Evolutionary conservation across 2,329 filamentous ascomycete species (phyloP).

Genomic region (Aspergillus tubingensis): DNA sequence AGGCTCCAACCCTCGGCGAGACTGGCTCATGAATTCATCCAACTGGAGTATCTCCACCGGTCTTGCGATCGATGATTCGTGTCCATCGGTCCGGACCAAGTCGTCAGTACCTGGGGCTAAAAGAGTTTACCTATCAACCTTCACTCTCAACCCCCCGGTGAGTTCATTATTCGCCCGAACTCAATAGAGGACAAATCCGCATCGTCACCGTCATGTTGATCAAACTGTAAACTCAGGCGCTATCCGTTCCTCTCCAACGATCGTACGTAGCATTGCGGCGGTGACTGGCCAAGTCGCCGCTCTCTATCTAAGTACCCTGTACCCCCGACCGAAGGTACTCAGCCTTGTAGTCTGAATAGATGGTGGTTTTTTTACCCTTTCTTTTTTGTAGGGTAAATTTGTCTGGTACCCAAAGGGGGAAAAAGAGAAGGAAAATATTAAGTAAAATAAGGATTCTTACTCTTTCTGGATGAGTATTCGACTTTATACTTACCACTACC

Average conservation of each 20-base stretch:
- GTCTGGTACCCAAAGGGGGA: too few relatives aligned
- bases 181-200: slow-evolving; percentile 2
- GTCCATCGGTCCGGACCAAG: slow-evolving; percentile 25
- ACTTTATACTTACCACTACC: not conserved
- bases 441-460: too few relatives aligned
- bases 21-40: slow-evolving; percentile 12
- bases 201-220: slow-evolving; percentile 3
- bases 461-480: not conserved
- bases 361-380: not conserved
- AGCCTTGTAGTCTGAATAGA: not conserved
- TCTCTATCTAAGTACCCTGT: not conserved
- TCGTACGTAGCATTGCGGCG: not conserved
- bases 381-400: too few relatives aligned
- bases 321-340: not conserved
- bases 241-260: not conserved
- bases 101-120: slow-evolving; percentile 27
- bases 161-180: slow-evolving; percentile 15
- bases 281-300: not conserved
- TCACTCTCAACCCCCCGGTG: slow-evolving; percentile 5
- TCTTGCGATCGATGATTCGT: slow-evolving; percentile 25
- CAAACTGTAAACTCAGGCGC: not conserved
- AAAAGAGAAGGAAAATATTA: too few relatives aligned
- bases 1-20: slow-evolving; percentile 4
- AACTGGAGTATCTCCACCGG: slow-evolving; percentile 18
- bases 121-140: slow-evolving; percentile 18